Conservation (phyloP, 2,329 filamentous ascomycete genomes). For the Phaeosphaeriaceae sp. region DNA sequence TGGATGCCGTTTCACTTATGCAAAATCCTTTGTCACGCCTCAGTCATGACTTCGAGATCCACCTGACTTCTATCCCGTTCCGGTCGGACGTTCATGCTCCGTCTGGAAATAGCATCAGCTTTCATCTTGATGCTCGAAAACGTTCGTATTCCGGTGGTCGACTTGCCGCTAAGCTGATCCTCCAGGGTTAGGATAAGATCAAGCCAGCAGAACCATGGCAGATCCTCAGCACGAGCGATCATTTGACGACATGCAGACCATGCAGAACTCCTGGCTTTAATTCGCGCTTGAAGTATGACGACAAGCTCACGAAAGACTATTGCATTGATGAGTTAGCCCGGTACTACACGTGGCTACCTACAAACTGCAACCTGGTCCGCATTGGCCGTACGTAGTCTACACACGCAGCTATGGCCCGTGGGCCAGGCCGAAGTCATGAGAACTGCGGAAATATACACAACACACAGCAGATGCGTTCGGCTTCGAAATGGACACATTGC, state of each 20-base stretch:
- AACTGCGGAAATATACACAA: neutral
- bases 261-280: conserved; percentile 39
- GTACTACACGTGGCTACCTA: conserved; percentile 16
- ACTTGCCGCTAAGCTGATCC: conserved; percentile 29
- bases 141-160: conserved; percentile 36
- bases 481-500: neutral
- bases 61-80: conserved; percentile 21
- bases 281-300: conserved; percentile 32
- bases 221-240: conserved; percentile 33
- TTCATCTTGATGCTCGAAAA: conserved; percentile 31
- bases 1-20: conserved; percentile 29
- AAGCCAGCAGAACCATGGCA: conserved; percentile 22
- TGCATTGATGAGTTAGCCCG: conserved; percentile 10
- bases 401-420: too few species aligned
- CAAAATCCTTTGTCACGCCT: conserved; percentile 19
- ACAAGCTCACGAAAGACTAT: conserved; percentile 15
- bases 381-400: neutral
- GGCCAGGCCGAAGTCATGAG: neutral
- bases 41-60: conserved; percentile 11
- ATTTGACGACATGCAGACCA: conserved; percentile 35
- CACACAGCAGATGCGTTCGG: neutral
- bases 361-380: neutral
- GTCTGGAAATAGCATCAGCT: conserved; percentile 42
- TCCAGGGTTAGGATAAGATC: conserved; percentile 19
- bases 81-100: conserved; percentile 17